These are phyloP conservation scores for Phylloporus sp. DNA, from an alignment of 1,284 basidiomycete species.

Conservation along the genomic window DNA sequence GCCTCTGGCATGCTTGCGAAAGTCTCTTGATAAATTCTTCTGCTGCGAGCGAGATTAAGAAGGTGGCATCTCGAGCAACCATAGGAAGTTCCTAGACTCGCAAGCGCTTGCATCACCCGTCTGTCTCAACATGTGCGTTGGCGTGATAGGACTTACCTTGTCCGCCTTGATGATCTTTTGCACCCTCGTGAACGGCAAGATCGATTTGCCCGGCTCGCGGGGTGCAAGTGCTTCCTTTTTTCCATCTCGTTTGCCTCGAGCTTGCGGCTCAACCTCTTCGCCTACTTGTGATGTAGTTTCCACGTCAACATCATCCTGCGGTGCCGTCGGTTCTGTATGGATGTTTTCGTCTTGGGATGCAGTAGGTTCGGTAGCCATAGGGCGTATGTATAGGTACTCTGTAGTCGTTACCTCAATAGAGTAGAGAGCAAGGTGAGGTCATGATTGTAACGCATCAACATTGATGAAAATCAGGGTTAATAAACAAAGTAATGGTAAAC, in stretches of 20 bases:
- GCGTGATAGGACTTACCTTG: constrained; percentile 54
- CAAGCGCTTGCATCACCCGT: constrained; percentile 1
- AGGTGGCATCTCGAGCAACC: constrained; percentile 74
- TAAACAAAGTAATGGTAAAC: no score
- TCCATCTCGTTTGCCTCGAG: constrained; percentile 26
- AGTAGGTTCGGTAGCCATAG: constrained; percentile 27
- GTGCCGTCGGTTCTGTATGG: constrained; percentile 10
- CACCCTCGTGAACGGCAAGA: constrained; percentile 75
- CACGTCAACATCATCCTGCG: constrained; percentile 20
- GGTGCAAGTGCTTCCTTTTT: constrained; percentile 29
- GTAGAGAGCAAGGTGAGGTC: constrained; percentile 1
- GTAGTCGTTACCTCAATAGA: not conserved
- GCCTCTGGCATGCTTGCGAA: constrained; percentile 63
- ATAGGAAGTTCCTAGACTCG: constrained; percentile 70
- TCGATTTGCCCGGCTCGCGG: constrained; percentile 67
- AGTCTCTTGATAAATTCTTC: constrained; percentile 80
- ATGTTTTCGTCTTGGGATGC: constrained; percentile 15
- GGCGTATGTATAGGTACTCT: not conserved
- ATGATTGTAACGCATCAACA: no score
- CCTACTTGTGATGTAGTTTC: constrained; percentile 16
- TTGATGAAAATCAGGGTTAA: constrained; percentile 8
- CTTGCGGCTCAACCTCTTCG: constrained; percentile 16
- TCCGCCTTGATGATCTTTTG: constrained; percentile 84
- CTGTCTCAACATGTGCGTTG: not conserved
- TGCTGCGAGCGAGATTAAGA: constrained; percentile 77